Conservation (phyloP, 768 basidiomycete species). For the Tylopilus felleus region DNA sequence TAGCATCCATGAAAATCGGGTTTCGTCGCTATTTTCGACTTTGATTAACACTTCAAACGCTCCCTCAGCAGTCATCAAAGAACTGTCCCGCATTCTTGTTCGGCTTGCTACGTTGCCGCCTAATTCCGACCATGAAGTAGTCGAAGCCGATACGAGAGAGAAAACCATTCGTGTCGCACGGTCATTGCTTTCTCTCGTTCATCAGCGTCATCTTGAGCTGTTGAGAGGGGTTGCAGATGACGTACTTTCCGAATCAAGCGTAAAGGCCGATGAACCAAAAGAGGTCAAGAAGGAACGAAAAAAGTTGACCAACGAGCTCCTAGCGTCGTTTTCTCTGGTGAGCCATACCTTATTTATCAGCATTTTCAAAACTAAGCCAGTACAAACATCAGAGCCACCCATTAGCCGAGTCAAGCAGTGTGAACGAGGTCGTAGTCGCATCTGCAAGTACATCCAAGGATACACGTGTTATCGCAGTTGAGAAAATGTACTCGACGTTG, state of each 20-base stretch:
- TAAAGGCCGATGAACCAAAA: constrained; percentile 9
- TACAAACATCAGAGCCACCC: constrained; percentile 20
- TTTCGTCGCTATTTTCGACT: constrained; percentile 28
- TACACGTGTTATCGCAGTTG: constrained; percentile 58
- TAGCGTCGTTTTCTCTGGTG: constrained; percentile 60
- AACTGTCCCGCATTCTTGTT: constrained; percentile 23
- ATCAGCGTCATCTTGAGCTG: constrained; percentile 60
- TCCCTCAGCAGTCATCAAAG: constrained; percentile 20
- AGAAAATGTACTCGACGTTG: constrained; percentile 46
- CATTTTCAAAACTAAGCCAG: background rate
- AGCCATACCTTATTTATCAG: constrained; percentile 5
- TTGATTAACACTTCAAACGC: constrained; percentile 28
- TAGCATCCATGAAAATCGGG: constrained; percentile 33
- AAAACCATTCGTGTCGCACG: constrained; percentile 16
- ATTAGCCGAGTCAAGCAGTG: constrained; percentile 27
- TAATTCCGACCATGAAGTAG: background rate
- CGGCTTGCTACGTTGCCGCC: constrained; percentile 13
- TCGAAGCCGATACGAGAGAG: constrained; percentile 5
- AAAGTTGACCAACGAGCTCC: constrained; percentile 49
- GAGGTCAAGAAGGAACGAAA: constrained; percentile 33
- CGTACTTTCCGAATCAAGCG: constrained; percentile 27
- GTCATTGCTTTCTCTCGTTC: constrained; percentile 50
- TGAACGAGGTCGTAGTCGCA: constrained; percentile 47
- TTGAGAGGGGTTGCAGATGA: constrained; percentile 43
- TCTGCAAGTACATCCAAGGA: constrained; percentile 61